Evolutionary conservation across 2,329 filamentous ascomycete genomes (phyloP).

Genomic region (Aureobasidium sp.): DNA sequence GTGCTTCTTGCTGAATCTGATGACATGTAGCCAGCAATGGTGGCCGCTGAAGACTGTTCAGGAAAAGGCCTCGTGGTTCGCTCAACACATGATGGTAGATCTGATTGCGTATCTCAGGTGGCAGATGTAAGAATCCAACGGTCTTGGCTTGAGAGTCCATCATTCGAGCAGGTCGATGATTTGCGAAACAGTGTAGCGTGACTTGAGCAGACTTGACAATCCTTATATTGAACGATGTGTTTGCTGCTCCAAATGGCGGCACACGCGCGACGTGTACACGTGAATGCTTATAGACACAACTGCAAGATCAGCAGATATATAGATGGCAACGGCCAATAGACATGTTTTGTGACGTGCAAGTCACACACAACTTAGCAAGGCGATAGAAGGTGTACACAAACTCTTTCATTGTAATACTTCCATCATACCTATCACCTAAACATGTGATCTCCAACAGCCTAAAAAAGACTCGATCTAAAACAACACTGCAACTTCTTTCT

Average conservation of each 20-base stretch:
- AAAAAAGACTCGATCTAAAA: background rate
- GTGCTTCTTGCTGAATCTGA: background rate
- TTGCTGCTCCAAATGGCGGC: too few relatives aligned
- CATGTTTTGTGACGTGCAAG: background rate
- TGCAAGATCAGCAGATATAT: background rate
- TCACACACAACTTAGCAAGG: background rate
- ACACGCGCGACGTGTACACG: background rate
- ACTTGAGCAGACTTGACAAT: too few relatives aligned
- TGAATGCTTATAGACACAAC: background rate
- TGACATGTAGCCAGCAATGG: background rate
- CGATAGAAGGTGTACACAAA: background rate
- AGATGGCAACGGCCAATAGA: background rate
- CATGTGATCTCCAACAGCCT: background rate
- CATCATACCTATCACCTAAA: background rate
- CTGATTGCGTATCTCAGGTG: too few relatives aligned
- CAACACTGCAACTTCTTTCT: conserved; percentile 2
- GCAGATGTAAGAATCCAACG: background rate
- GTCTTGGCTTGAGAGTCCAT: background rate
- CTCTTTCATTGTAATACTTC: conserved; percentile 8
- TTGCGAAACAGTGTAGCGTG: background rate
- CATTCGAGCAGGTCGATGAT: background rate
- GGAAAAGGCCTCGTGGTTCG: background rate
- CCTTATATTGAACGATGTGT: too few relatives aligned
- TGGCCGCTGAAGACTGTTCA: background rate
- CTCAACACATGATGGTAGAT: background rate